A percentile compares a stretch with the other conserved stretches of the same genome.
Conservation (phyloP, 2,329 filamentous ascomycete species). For the Decorospora gaudefroyi region DNA sequence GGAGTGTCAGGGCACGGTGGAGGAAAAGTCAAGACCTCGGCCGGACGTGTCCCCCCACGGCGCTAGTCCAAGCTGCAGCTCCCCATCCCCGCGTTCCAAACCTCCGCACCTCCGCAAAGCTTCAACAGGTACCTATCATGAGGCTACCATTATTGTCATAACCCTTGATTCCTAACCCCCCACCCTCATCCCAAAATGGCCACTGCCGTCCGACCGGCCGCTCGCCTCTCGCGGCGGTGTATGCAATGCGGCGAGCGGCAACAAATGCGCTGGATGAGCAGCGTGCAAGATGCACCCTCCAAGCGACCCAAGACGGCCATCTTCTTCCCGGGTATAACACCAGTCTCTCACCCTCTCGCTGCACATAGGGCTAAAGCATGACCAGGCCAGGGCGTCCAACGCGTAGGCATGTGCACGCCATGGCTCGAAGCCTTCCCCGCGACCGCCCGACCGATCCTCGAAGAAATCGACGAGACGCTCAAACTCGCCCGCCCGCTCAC, state of each 20-base stretch:
- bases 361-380: no score
- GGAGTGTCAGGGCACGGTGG: no score
- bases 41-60: conserved; percentile 6
- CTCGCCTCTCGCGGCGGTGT: conserved; percentile 22
- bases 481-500: conserved; percentile 77
- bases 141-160: conserved; percentile 6
- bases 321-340: conserved; percentile 50
- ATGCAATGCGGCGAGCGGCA: conserved; percentile 24
- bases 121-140: conserved; percentile 12
- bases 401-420: conserved; percentile 81
- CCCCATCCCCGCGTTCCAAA: conserved; percentile 7
- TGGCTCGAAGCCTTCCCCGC: conserved; percentile 86
- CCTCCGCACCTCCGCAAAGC: conserved; percentile 17
- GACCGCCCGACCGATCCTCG: conserved; percentile 74
- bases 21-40: conserved; percentile 12
- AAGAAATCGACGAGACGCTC: conserved; percentile 82
- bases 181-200: no score
- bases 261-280: conserved; percentile 40
- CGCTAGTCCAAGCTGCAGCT: conserved; percentile 7
- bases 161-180: conserved; percentile 2
- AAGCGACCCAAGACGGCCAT: conserved; percentile 47
- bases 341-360: no score
- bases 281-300: conserved; percentile 18
- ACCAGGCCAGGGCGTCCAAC: conserved; percentile 85
- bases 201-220: conserved; percentile 17